A percentile compares a stretch with the other conserved stretches of the same genome.
Evolutionary conservation across 441 rosid genomes (phyloP).

Genomic region (Adansonia rubrostipa): DNA sequence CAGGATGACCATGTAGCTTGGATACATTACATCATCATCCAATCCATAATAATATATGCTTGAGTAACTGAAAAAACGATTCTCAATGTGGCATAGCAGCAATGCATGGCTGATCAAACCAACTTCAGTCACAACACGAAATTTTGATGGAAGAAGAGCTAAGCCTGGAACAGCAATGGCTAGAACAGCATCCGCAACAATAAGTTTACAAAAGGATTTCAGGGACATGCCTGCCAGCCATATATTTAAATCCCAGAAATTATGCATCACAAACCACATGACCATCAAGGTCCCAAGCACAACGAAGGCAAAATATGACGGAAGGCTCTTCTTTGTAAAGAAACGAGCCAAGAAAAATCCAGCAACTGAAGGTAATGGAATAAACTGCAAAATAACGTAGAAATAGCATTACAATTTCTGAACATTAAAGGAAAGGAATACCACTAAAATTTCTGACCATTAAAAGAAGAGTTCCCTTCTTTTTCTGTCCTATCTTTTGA

Average conservation of each 20-base stretch:
- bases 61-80: slow-evolving; percentile 84
- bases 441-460: neutral
- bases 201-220: slow-evolving; percentile 85
- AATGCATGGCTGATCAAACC: slow-evolving; percentile 78
- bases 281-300: slow-evolving; percentile 94
- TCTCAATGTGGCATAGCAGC: slow-evolving; percentile 85
- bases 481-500: neutral
- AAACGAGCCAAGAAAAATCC: slow-evolving; percentile 94
- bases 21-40: slow-evolving; percentile 98
- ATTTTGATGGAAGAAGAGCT: slow-evolving; percentile 80
- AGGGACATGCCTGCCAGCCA: slow-evolving; percentile 99
- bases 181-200: slow-evolving; percentile 76
- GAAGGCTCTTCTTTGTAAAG: slow-evolving; percentile 81
- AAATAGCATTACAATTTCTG: slow-evolving; percentile 14
- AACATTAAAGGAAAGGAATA: slow-evolving; percentile 11
- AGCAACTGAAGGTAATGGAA: slow-evolving; percentile 86
- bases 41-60: slow-evolving; percentile 81
- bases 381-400: slow-evolving; percentile 63
- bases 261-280: slow-evolving; percentile 87
- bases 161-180: slow-evolving; percentile 93
- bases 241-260: slow-evolving; percentile 96
- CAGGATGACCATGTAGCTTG: slow-evolving; percentile 94
- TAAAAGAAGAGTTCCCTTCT: neutral
- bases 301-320: slow-evolving; percentile 90
- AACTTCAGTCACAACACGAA: slow-evolving; percentile 76